Evolutionary conservation across 1,284 basidiomycete species (phyloP), one percentile per base, ranked within the genome.

Genomic region (Lentinula novae-zelandiae): DNA sequence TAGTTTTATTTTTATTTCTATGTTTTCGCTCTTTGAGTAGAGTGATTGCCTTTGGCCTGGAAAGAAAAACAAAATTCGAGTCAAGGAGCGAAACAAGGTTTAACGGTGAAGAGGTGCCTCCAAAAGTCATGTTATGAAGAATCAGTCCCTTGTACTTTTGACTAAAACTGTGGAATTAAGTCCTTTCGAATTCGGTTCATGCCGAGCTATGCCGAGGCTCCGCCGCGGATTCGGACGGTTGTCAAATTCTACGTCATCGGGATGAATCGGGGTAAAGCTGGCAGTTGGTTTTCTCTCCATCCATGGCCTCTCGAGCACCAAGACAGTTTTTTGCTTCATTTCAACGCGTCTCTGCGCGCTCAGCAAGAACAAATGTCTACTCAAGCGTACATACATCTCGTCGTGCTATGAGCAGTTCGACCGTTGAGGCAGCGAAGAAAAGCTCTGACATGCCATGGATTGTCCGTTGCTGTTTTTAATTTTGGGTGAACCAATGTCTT

Each of bases 381-480:
- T 58, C 46, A 52, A 38, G 39, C 33, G 34, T 51, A 33, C 51
- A 52, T 42, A 54, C 61, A 1, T 46, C 52, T 20, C 46, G 56
- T 58, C 56, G 58, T 48, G 52, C 59, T 7, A 63, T 63, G 62
- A 63, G 27, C 27, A 27, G 62, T 38, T 63, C 62, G 8, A 44
- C 59, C 36, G 46, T 56, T 48, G 59, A 60, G 22, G 33, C 58
- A 33, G 46, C 22, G 6, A 60, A 60, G 56, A 63, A 63, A 44
- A 34, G 56, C 44, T 65, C 62, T 57, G 66, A 66, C 53, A 63
- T 63, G 62, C 64, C 66, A 57, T 67, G 67, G 67, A 63, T 66
- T 44, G 67, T 60, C 36, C 20, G 54, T 42, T 5, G 8, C 17
- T 67, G 50, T 48, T 64, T 62, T 20, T 34, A 38, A 55, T 53